phyloP scores from a whole-genome alignment of 2,329 filamentous ascomycete species.

The Neofusicoccum sp. region DNA sequence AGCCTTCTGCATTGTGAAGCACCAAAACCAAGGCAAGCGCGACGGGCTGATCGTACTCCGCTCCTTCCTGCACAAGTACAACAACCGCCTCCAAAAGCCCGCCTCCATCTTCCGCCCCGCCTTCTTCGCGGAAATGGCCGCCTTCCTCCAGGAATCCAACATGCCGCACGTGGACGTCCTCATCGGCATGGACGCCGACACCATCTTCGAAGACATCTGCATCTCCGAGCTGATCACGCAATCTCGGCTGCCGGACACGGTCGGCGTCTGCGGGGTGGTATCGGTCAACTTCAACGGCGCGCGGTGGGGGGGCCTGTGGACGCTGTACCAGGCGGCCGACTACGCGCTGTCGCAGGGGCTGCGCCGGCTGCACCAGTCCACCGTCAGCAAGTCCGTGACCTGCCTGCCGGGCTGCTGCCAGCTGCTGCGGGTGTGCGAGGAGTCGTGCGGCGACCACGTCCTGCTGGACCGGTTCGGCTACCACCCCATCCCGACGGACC shows the following conservation, averaged over 20 bases:
- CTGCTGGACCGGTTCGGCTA: conserved; percentile 50
- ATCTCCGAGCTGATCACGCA: conserved; percentile 46
- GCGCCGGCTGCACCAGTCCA: conserved; percentile 50
- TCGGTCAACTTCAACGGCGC: conserved; percentile 46
- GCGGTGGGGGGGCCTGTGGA: conserved; percentile 40
- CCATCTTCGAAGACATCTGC: conserved; percentile 49
- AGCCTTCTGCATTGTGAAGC: conserved; percentile 50
- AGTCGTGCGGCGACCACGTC: conserved; percentile 30
- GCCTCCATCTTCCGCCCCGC: conserved; percentile 17
- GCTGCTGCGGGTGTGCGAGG: conserved; percentile 50
- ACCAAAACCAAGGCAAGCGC: conserved; percentile 51
- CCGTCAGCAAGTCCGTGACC: conserved; percentile 51
- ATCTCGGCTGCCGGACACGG: conserved; percentile 39
- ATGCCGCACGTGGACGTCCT: conserved; percentile 13
- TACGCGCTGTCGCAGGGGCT: conserved; percentile 36
- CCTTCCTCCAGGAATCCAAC: conserved; percentile 20
- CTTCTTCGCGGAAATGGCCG: conserved; percentile 21
- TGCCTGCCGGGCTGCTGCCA: conserved; percentile 52
- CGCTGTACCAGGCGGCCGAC: conserved; percentile 49
- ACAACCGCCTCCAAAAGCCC: conserved; percentile 38
- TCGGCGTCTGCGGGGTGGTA: conserved; percentile 51
- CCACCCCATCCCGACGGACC: conserved; percentile 48
- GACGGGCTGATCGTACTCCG: conserved; percentile 51
- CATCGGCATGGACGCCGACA: conserved; percentile 34
- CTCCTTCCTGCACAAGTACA: conserved; percentile 51